Evolutionary conservation across 805 yeast genomes (phyloP), one percentile per base, ranked within the genome.

Genomic region (Yarrowia sp.): DNA sequence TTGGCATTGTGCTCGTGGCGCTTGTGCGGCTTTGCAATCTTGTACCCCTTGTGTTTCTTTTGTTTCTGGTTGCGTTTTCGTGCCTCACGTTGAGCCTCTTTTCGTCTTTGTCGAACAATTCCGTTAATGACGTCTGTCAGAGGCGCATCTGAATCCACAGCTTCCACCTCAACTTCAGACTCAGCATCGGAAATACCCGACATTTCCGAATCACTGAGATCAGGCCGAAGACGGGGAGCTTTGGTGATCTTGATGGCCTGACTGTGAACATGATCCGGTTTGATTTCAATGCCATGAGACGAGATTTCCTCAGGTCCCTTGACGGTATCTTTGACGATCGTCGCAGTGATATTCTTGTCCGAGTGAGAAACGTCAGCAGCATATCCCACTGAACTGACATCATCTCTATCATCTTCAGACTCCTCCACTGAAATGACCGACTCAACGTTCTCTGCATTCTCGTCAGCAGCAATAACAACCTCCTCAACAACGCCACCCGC

Each of bases 91-190:
- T 31, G n/a, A 4, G 61, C 61, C 47, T 39, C 35, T 33, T 55
- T 39, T 11, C 61, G 61, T 41, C 61, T 28, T 17, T 55, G 47
- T 6, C 42, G 35, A 4, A 55, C 61, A 41, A 55, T 55, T 15
- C 47, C 47, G 38, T 55, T 55, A 38, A 55, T 55, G 38, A 55
- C 47, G 38, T 55, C 61, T 8, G 61, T 32, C 13, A 55, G 47
- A 8, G 61, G 61, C n/a, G 44, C 60, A 1, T 53, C 44, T 1
- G 47, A 13, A 15, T 15, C 61, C 31, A 38, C 44, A n/a, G 11
- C 45, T 28, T 53, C 61, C 1, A 41, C 45, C n/a, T 53, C 47
- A 3, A 55, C 35, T 8, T 39, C 47, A 5, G 61, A 41, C n/a
- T n/a, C n/a, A 36, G 39, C 61, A 32, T 55, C 61, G 10, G 61